Evolutionary conservation across 1,284 basidiomycete genomes (phyloP).

Genomic region (Ustilago curta): DNA sequence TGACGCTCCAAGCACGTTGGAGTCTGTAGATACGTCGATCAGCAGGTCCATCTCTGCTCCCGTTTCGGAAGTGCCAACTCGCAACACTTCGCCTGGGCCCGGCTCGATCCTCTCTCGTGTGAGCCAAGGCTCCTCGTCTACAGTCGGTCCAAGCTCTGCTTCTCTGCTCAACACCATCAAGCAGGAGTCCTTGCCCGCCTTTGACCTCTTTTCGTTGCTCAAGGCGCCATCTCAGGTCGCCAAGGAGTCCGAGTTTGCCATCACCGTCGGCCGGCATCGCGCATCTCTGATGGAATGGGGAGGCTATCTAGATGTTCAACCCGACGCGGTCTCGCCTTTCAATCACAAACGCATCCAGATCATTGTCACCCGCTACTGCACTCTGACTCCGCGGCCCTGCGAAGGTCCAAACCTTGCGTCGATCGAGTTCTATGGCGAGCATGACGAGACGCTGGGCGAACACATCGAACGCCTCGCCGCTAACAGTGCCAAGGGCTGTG

Average conservation of each 20-base stretch:
- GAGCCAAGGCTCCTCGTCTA: slow-evolving; percentile 19
- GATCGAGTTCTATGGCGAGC: slow-evolving; percentile 90
- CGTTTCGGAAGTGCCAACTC: slow-evolving; percentile 43
- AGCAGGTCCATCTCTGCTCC: slow-evolving; percentile 34
- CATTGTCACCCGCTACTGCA: slow-evolving; percentile 80
- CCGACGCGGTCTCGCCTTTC: slow-evolving; percentile 81
- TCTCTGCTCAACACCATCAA: slow-evolving; percentile 29
- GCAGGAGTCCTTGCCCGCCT: slow-evolving; percentile 23
- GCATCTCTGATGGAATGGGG: slow-evolving; percentile 49
- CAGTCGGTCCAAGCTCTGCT: slow-evolving; percentile 4
- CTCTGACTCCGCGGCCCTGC: slow-evolving; percentile 72
- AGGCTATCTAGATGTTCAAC: slow-evolving; percentile 43
- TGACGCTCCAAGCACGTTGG: slow-evolving; percentile 1
- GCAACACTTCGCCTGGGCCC: slow-evolving; percentile 37
- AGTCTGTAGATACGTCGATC: slow-evolving; percentile 20
- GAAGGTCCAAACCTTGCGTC: slow-evolving; percentile 74
- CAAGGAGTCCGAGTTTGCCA: slow-evolving; percentile 44
- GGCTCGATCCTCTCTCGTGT: slow-evolving; percentile 20
- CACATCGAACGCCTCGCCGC: slow-evolving; percentile 85
- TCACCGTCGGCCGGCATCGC: slow-evolving; percentile 47
- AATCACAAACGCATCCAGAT: slow-evolving; percentile 90
- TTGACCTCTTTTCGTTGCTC: slow-evolving; percentile 45
- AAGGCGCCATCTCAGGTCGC: slow-evolving; percentile 46
- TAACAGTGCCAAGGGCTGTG: slow-evolving; percentile 79
- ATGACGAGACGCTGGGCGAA: slow-evolving; percentile 90